A percentile compares a stretch with the other conserved stretches of the same genome.
Conservation (phyloP, 192 early-diverging fungal species). For the Thamnidium elegans region DNA sequence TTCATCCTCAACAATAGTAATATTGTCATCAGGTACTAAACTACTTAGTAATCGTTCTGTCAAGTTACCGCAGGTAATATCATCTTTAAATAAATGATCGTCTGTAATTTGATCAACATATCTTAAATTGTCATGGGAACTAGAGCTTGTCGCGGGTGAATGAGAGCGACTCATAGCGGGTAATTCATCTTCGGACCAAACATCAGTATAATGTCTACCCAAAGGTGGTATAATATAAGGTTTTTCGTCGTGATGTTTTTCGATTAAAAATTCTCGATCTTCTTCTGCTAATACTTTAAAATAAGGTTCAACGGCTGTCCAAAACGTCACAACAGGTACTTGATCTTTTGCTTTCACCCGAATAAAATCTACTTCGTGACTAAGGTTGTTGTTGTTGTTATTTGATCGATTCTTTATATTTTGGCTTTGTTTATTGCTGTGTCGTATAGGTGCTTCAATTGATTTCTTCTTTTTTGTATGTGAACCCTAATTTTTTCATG, state of each 20-base stretch:
- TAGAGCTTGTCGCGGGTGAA: neutral
- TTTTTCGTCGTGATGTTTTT: slow-evolving; percentile 39
- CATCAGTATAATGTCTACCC: slow-evolving; percentile 67
- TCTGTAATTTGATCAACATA: slow-evolving; percentile 26
- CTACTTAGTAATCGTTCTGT: slow-evolving; percentile 76
- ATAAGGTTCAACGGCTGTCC: slow-evolving; percentile 80
- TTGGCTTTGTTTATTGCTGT: neutral
- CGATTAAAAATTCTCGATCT: slow-evolving; percentile 70
- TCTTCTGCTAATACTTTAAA: slow-evolving; percentile 77
- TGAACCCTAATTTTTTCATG: neutral
- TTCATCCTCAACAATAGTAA: slow-evolving; percentile 37
- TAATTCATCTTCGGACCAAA: slow-evolving; percentile 63
- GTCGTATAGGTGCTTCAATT: slow-evolving; percentile 1
- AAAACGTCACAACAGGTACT: slow-evolving; percentile 84
- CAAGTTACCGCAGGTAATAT: slow-evolving; percentile 45
- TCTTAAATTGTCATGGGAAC: slow-evolving; percentile 7
- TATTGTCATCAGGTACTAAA: slow-evolving; percentile 58
- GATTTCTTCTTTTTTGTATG: slow-evolving; percentile 15
- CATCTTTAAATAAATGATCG: slow-evolving; percentile 9
- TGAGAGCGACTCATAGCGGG: slow-evolving; percentile 27
- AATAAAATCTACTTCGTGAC: slow-evolving; percentile 22
- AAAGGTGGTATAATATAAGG: slow-evolving; percentile 72
- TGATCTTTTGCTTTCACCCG: slow-evolving; percentile 49
- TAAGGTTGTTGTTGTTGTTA: neutral
- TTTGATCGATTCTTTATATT: neutral